phyloP scores from a whole-genome alignment of 495 filamentous ascomycete species.

The Neurospora hispaniola region DNA sequence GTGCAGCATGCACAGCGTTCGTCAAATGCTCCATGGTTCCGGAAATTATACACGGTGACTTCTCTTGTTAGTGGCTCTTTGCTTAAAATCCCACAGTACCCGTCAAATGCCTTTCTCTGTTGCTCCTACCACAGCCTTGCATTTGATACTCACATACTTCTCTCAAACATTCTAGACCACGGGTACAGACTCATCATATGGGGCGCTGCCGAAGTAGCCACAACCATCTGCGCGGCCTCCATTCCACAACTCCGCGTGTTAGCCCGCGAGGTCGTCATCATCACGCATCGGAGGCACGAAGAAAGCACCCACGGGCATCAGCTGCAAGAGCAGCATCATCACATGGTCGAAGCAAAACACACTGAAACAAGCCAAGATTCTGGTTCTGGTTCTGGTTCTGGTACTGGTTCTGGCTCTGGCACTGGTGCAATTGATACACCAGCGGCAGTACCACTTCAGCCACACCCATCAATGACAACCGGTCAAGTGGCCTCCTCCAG shows the following conservation, averaged over 20 bases:
- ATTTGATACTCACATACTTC: not conserved
- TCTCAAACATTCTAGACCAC: conserved; percentile 7
- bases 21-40: conserved; percentile 19
- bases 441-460: not conserved
- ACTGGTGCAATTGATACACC: not conserved
- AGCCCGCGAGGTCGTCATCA: conserved; percentile 10
- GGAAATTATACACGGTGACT: conserved; percentile 11
- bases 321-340: not conserved
- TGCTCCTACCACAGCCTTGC: not conserved
- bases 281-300: conserved; percentile 4
- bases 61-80: conserved; percentile 13
- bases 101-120: not conserved
- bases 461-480: not conserved
- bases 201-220: conserved; percentile 21
- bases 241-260: conserved; percentile 25
- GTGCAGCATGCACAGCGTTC: conserved; percentile 21
- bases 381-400: not conserved
- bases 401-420: not conserved
- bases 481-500: not conserved
- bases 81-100: not conserved
- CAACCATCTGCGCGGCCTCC: conserved; percentile 25
- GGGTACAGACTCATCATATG: conserved; percentile 20
- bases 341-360: not conserved
- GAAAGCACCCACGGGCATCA: not conserved
- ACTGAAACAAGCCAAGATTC: not conserved